Base-by-base conservation (phyloP, 345 rosid species). In the Arabidopsis thaliana region DNA sequence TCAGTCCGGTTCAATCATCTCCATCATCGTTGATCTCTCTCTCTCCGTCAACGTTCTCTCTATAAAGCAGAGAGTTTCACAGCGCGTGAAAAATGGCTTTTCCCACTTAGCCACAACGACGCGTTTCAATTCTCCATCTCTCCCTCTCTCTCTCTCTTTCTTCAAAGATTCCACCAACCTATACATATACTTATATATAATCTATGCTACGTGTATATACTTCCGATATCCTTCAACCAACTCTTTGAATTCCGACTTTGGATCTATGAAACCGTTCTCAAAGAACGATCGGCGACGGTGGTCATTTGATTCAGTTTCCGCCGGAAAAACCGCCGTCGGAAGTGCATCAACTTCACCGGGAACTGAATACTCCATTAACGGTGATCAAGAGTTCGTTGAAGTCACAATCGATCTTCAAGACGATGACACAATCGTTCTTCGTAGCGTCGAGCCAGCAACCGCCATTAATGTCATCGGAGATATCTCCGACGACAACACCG, bases 401-500 rank as follows among this genome's bases (percentile, higher is more conserved):
- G 97, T 95, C 25, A 95, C 97, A 1, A 82, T 95, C 60, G 99
- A 95, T 78, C 90, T 95, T 23, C 94, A 91, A 52, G 97, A 85
- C 46, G 97, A 95, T 20, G 96, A 95, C 74, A 95, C 97, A 14
- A 90, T 95, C 72, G 70, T 95, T 7, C 91, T 95, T 46, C 87
- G 97, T 1, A 90, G 97, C 81, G 94, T 95, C 23, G 99, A 92
- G 87, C 99, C 99, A 34, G 96, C 90, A 7, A 78, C 85, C 6
- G 84, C 88, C 22, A 77, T 80, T 11, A 81, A 60, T 45, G 53
- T 81, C 58, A 50, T 80, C 55, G 32, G 32, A 28, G 72, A 78
- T 65, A 65, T 84, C 33, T 80, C 76, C 16, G 89, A 80, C 23
- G 74, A 70, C 0, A 61, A 65, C 8, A 72, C 83, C 3, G 65